Conservation (phyloP, 805 yeast genomes). For the Candida jianshihensis region DNA sequence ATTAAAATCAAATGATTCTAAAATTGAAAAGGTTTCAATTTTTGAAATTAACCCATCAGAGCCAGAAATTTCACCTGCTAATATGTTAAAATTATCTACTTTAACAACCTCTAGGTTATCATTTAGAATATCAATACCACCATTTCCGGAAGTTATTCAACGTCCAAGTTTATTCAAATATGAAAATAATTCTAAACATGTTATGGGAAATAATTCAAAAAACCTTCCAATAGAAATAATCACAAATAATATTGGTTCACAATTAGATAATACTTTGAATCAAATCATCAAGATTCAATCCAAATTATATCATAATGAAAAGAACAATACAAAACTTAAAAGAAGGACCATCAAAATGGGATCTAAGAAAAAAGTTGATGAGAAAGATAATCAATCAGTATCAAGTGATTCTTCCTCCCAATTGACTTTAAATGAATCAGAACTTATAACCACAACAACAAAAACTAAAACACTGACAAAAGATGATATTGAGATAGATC, state of each 20-base stretch:
- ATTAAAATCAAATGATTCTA: slow-evolving; percentile 7
- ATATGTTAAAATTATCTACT: slow-evolving; percentile 58
- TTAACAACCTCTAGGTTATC: slow-evolving; percentile 75
- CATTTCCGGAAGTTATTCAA: slow-evolving; percentile 49
- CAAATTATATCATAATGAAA: slow-evolving; percentile 19
- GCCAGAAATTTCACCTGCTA: slow-evolving; percentile 60
- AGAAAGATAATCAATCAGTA: not conserved
- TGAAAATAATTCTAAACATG: slow-evolving; percentile 9
- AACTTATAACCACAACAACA: not conserved
- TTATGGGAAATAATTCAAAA: slow-evolving; percentile 8
- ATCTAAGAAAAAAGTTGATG: slow-evolving; percentile 3
- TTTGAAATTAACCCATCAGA: slow-evolving; percentile 49
- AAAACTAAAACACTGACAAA: not conserved
- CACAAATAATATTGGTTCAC: slow-evolving; percentile 5
- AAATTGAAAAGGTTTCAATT: slow-evolving; percentile 30
- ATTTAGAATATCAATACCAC: slow-evolving; percentile 58
- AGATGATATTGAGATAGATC: too few species aligned
- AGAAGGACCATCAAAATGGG: slow-evolving; percentile 18
- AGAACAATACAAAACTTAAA: slow-evolving; percentile 12
- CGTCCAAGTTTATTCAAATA: slow-evolving; percentile 33
- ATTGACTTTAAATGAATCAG: slow-evolving; percentile 10
- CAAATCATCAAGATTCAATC: slow-evolving; percentile 21
- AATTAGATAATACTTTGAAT: slow-evolving; percentile 15
- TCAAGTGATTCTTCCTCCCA: not conserved
- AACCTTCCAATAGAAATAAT: slow-evolving; percentile 20